Evolutionary conservation across 106 monocot species (phyloP).

Genomic region (Agapanthus africanus): DNA sequence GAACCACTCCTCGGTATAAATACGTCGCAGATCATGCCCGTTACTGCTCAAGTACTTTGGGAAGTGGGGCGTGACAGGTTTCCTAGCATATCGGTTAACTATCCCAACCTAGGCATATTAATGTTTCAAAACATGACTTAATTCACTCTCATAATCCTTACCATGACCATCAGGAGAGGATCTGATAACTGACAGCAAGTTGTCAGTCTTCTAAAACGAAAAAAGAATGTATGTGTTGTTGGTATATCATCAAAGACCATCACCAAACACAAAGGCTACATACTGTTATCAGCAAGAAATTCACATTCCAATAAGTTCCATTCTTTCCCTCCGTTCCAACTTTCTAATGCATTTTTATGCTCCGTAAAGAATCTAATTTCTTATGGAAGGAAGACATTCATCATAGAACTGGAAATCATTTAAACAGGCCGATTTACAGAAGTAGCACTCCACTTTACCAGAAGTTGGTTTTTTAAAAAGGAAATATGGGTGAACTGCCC

Average conservation of each 20-base stretch:
- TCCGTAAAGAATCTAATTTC: neutral
- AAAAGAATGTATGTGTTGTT: too few relatives aligned
- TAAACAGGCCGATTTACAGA: neutral
- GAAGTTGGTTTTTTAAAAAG: too few relatives aligned
- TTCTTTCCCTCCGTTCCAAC: neutral
- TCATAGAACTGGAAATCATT: neutral
- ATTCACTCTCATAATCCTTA: neutral
- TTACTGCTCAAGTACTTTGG: too few relatives aligned
- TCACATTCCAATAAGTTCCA: neutral
- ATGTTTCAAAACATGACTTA: neutral
- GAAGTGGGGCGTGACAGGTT: too few relatives aligned
- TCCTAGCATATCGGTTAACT: neutral
- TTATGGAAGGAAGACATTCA: neutral
- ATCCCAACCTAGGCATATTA: neutral
- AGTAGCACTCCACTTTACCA: neutral
- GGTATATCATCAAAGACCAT: too few relatives aligned
- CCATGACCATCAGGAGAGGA: neutral
- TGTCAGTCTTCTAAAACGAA: too few relatives aligned
- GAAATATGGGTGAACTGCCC: too few relatives aligned
- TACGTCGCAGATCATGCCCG: too few relatives aligned
- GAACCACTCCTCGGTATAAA: too few relatives aligned
- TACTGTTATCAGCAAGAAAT: neutral
- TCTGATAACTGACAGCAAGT: neutral
- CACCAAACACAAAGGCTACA: neutral
- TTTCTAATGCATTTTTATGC: conserved; percentile 4